Evolutionary conservation across 495 filamentous ascomycete species (phyloP).

Genomic region (Rostrohypoxylon terebratum): DNA sequence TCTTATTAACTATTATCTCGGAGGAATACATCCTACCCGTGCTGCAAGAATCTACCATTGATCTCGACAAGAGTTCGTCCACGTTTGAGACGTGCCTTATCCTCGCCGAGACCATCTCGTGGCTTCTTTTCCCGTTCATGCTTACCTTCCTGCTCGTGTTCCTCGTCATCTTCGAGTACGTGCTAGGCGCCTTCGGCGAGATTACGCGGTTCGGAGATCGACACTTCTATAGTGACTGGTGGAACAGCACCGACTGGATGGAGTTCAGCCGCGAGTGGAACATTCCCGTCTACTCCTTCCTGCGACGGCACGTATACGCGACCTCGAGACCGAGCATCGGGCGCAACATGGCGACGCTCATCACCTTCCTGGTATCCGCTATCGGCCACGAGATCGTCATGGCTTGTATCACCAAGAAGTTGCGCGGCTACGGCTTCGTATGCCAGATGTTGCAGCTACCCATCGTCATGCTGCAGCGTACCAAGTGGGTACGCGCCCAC

Average conservation of each 20-base stretch:
- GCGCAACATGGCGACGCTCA: conserved; percentile 81
- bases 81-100: conserved; percentile 77
- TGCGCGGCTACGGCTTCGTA: conserved; percentile 92
- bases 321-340: conserved; percentile 80
- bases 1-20: conserved; percentile 87
- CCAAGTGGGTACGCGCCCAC: conserved; percentile 75
- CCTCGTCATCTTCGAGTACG: conserved; percentile 96
- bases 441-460: conserved; percentile 97
- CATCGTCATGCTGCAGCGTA: conserved; percentile 90
- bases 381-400: conserved; percentile 95
- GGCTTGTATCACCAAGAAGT: conserved; percentile 97
- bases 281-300: conserved; percentile 97
- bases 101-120: conserved; percentile 90
- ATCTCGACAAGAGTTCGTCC: conserved; percentile 69
- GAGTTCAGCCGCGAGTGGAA: conserved; percentile 99
- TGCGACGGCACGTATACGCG: conserved; percentile 92
- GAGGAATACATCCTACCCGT: conserved; percentile 98
- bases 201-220: conserved; percentile 94
- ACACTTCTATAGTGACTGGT: conserved; percentile 98
- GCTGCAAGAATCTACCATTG: conserved; percentile 76
- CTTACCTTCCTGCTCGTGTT: conserved; percentile 94
- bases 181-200: conserved; percentile 94
- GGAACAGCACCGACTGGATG: conserved; percentile 89
- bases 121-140: conserved; percentile 97
- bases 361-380: conserved; percentile 91